Percentiles rank a stretch among this genome's conserved stretches.
These are phyloP conservation scores for Calonectria hawksworthii DNA, from an alignment of 2,329 filamentous ascomycete species.

Conservation along the genomic window DNA sequence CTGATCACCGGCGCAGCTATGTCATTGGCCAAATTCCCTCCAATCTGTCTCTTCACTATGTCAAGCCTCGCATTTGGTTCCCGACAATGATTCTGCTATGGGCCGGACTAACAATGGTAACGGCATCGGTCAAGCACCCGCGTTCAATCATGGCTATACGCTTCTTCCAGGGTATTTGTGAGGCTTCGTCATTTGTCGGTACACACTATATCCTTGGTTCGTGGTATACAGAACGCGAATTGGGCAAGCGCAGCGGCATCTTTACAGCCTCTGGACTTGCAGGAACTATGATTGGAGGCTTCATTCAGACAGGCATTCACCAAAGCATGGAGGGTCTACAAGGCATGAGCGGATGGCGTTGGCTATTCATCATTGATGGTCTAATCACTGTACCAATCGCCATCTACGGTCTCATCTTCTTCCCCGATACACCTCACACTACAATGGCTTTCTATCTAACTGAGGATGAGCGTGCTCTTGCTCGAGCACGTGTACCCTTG, in stretches of 20 bases:
- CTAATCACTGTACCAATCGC: constrained; percentile 57
- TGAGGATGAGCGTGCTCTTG: constrained; percentile 61
- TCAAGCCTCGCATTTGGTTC: constrained; percentile 74
- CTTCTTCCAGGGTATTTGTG: constrained; percentile 56
- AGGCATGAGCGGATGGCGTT: constrained; percentile 76
- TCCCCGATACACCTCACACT: constrained; percentile 61
- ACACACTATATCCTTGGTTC: constrained; percentile 61
- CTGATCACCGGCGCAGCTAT: constrained; percentile 45
- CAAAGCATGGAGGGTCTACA: constrained; percentile 54
- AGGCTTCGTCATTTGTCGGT: constrained; percentile 57
- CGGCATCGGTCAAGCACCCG: constrained; percentile 55
- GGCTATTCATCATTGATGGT: constrained; percentile 81
- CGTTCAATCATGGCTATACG: constrained; percentile 56
- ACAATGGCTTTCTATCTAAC: constrained; percentile 59
- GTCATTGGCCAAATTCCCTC: constrained; percentile 72
- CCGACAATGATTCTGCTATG: constrained; percentile 74
- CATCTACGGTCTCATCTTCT: constrained; percentile 51
- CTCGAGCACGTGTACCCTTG: constrained; percentile 56
- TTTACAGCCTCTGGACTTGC: constrained; percentile 73
- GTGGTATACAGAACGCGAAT: constrained; percentile 73
- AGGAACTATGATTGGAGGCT: constrained; percentile 65
- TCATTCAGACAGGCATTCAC: constrained; percentile 75
- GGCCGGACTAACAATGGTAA: constrained; percentile 73
- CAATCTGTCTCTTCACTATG: constrained; percentile 73
- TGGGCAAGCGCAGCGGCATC: constrained; percentile 74